phyloP scores from a whole-genome alignment of 306 rosid species.

The Corylus avellana region DNA sequence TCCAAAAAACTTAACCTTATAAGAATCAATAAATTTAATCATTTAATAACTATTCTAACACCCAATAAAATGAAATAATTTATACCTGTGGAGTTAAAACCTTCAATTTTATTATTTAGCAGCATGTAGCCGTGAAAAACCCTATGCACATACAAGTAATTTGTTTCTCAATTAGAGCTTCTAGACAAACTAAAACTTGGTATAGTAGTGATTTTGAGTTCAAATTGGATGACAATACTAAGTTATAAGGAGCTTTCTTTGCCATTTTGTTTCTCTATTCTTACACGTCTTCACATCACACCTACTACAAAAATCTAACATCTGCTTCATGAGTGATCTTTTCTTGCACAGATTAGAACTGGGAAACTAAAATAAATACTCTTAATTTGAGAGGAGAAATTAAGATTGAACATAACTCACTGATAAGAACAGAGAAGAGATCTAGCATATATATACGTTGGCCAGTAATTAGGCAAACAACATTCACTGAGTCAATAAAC shows the following conservation, averaged over 20 bases:
- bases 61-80: neutral
- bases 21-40: no score
- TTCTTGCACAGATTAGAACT: conserved; percentile 5
- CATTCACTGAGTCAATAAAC: neutral
- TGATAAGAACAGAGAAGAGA: neutral
- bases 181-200: neutral
- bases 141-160: neutral
- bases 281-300: conserved; percentile 14
- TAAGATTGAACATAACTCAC: neutral
- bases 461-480: neutral
- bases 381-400: neutral
- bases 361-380: neutral
- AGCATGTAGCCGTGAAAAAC: conserved; percentile 5
- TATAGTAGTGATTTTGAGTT: conserved; percentile 3
- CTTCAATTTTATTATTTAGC: neutral
- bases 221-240: conserved; percentile 14
- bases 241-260: conserved; percentile 4
- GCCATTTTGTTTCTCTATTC: conserved; percentile 6
- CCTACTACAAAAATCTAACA: conserved; percentile 24
- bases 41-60: no score
- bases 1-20: no score
- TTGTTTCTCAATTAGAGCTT: conserved; percentile 7
- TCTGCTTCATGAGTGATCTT: conserved; percentile 24
- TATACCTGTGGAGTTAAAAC: neutral
- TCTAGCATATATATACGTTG: neutral